phyloP scores from a whole-genome alignment of 1,284 basidiomycete genomes.

The Pseudozyma pruni region DNA sequence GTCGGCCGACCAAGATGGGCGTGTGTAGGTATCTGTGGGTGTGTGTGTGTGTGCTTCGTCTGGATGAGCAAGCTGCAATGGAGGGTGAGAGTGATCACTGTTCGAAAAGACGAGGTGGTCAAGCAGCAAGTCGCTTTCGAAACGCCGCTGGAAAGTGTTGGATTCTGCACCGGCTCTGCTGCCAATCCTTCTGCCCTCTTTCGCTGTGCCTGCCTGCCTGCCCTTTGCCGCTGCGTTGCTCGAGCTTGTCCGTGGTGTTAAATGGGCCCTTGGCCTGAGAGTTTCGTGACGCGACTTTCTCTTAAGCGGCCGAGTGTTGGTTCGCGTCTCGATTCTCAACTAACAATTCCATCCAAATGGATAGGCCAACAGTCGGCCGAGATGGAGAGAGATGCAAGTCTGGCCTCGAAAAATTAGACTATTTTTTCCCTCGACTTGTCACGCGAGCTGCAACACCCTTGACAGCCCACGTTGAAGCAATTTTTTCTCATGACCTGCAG shows the following conservation, averaged over 20 bases:
- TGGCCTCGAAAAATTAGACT: conserved; percentile 5
- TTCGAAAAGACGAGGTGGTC: too few relatives aligned
- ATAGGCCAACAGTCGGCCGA: conserved; percentile 7
- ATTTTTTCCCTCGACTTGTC: conserved; percentile 1
- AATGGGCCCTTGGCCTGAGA: conserved; percentile 13
- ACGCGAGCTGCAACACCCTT: too few relatives aligned
- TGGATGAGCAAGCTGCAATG: too few relatives aligned
- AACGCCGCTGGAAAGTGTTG: background rate
- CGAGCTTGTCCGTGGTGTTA: conserved; percentile 30
- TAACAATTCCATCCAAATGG: conserved; percentile 2
- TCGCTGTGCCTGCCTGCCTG: background rate
- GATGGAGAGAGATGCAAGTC: background rate
- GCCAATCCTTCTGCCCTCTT: background rate
- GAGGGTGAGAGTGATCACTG: too few relatives aligned
- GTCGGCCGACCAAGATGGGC: too few relatives aligned
- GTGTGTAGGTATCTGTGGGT: too few relatives aligned
- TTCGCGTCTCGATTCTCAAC: conserved; percentile 11
- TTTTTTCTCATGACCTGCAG: too few relatives aligned
- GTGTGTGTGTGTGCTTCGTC: too few relatives aligned
- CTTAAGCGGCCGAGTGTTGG: conserved; percentile 34
- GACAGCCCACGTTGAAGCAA: too few relatives aligned
- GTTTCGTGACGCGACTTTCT: conserved; percentile 39
- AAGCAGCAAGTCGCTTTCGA: too few relatives aligned
- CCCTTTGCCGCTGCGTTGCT: background rate
- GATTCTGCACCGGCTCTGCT: background rate